Evolutionary conservation across 441 rosid genomes (phyloP).

Genomic region (Erodium texanum): DNA sequence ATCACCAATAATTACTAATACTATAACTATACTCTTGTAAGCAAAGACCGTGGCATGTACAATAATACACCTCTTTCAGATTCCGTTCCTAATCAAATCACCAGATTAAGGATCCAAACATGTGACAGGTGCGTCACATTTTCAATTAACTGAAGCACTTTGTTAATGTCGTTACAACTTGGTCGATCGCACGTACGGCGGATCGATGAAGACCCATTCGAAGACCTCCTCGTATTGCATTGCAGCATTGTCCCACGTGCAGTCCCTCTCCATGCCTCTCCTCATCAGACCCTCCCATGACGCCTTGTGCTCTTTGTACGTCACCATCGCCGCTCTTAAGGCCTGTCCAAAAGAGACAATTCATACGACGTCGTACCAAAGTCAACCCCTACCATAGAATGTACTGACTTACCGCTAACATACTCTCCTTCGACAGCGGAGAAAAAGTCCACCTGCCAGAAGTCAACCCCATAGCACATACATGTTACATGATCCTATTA

Average conservation of each 20-base stretch:
- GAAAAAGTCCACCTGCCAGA: slow-evolving; percentile 78
- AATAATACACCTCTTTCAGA: too few species aligned
- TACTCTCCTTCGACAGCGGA: slow-evolving; percentile 66
- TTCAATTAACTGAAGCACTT: too few species aligned
- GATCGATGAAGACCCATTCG: slow-evolving; percentile 69
- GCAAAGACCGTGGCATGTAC: too few species aligned
- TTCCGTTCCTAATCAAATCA: too few species aligned
- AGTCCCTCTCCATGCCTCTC: slow-evolving; percentile 65
- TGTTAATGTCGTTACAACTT: too few species aligned
- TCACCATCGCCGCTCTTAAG: slow-evolving; percentile 47
- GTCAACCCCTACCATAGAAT: background rate
- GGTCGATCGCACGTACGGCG: slow-evolving; percentile 37
- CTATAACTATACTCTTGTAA: too few species aligned
- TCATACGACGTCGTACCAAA: background rate
- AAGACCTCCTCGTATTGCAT: slow-evolving; percentile 74
- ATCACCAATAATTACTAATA: too few species aligned
- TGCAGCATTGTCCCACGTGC: slow-evolving; percentile 83
- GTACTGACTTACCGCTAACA: slow-evolving; percentile 49
- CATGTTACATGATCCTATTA: too few species aligned
- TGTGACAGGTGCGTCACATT: too few species aligned
- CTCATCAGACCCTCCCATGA: slow-evolving; percentile 77
- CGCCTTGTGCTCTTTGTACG: slow-evolving; percentile 61
- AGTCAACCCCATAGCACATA: background rate
- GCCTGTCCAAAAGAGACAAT: slow-evolving; percentile 57
- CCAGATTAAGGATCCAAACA: too few species aligned